Evolutionary conservation across 108 stramenopile genomes (phyloP).

Genomic region (Craspedostauros australis): DNA sequence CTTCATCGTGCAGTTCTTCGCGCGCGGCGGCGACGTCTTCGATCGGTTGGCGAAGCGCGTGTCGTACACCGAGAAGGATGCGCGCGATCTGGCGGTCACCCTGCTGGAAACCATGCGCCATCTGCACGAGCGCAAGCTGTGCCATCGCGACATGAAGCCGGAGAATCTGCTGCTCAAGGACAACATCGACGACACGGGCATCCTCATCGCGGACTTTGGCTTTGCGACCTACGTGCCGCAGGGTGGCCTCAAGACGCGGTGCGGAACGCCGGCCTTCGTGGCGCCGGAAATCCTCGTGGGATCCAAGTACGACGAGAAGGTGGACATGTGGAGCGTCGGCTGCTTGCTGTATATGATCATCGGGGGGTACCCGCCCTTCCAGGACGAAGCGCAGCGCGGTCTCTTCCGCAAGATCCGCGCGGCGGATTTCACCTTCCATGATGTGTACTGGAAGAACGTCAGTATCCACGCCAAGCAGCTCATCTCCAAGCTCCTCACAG

Average conservation of each 20-base stretch:
- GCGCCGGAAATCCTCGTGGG: slow-evolving; percentile 90
- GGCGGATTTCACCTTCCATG: slow-evolving; percentile 70
- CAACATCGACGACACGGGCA: slow-evolving; percentile 53
- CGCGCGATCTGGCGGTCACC: slow-evolving; percentile 53
- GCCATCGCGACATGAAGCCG: slow-evolving; percentile 91
- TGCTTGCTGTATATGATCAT: slow-evolving; percentile 89
- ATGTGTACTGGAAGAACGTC: slow-evolving; percentile 61
- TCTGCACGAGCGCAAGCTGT: slow-evolving; percentile 68
- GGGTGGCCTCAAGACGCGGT: slow-evolving; percentile 58
- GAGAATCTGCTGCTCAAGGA: slow-evolving; percentile 85
- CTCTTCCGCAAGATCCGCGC: slow-evolving; percentile 77
- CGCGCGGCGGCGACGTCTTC: slow-evolving; percentile 94
- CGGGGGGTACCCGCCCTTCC: slow-evolving; percentile 70
- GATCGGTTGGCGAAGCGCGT: slow-evolving; percentile 78
- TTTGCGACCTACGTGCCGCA: slow-evolving; percentile 76
- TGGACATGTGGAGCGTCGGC: slow-evolving; percentile 94
- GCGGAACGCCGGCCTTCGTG: slow-evolving; percentile 95
- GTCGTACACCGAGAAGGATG: slow-evolving; percentile 85
- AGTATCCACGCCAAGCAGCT: slow-evolving; percentile 74
- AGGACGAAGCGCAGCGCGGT: slow-evolving; percentile 48
- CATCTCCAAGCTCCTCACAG: slow-evolving; percentile 60
- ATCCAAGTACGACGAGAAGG: slow-evolving; percentile 65
- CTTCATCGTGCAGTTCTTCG: slow-evolving; percentile 83
- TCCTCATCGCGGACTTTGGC: slow-evolving; percentile 93
- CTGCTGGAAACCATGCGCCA: slow-evolving; percentile 64